Evolutionary conservation across 106 monocot species (phyloP).

Genomic region (Ottelia alismoides): DNA sequence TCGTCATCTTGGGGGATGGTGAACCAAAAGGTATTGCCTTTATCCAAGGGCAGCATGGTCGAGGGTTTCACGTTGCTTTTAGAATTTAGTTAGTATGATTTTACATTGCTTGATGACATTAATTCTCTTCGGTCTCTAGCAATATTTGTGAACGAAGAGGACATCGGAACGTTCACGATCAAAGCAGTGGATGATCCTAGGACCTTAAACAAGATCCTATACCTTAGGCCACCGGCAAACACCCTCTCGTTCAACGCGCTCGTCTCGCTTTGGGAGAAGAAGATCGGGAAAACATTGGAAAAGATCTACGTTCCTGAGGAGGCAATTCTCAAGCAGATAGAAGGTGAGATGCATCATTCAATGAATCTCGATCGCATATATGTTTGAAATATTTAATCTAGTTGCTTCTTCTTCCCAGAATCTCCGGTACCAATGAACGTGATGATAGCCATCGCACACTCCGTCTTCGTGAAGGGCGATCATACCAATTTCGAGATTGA

Average conservation of each 20-base stretch:
- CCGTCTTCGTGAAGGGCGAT: constrained; percentile 48
- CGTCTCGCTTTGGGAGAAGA: constrained; percentile 50
- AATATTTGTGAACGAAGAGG: constrained; percentile 39
- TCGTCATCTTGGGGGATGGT: no score
- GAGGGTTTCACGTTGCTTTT: no score
- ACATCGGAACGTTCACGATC: constrained; percentile 49
- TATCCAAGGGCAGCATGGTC: no score
- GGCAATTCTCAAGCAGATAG: constrained; percentile 37
- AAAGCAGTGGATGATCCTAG: constrained; percentile 49
- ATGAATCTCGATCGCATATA: no score
- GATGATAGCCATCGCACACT: constrained; percentile 24
- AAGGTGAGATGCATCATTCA: no score
- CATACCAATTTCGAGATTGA: constrained; percentile 60
- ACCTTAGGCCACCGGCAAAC: constrained; percentile 38
- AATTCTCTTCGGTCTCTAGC: constrained; percentile 9
- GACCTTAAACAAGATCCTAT: constrained; percentile 63
- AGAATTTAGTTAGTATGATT: no score
- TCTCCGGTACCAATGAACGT: constrained; percentile 24
- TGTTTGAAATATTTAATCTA: no score
- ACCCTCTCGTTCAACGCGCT: constrained; percentile 54
- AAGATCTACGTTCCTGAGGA: constrained; percentile 47
- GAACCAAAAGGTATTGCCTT: no score
- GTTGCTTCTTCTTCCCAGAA: no score
- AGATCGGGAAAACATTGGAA: constrained; percentile 48
- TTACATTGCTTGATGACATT: no score